Percentiles rank a stretch among this genome's conserved stretches.
These are phyloP conservation scores for Mallotus nudiflorus DNA, from an alignment of 345 rosid genomes.

Conservation along the genomic window DNA sequence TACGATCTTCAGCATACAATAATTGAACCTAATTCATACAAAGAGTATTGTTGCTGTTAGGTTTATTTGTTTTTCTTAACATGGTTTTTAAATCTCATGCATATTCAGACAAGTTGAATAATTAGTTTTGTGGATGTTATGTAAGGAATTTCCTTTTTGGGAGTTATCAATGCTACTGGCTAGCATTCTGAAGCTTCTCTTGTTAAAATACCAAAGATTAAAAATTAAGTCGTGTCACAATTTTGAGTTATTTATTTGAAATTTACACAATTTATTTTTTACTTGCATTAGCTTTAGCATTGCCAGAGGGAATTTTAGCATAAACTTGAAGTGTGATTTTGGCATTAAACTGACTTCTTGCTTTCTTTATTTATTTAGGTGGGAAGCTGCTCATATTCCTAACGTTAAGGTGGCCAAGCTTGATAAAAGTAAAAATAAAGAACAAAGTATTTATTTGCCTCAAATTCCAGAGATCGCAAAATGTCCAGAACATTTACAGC, in stretches of 20 bases:
- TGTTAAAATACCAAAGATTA: too few species aligned
- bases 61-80: too few species aligned
- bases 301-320: not conserved
- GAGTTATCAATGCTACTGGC: too few species aligned
- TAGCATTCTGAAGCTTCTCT: not conserved
- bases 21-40: not conserved
- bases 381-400: conserved; percentile 90
- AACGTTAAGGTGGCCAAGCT: conserved; percentile 70
- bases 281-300: not conserved
- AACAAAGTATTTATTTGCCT: conserved; percentile 88
- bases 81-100: too few species aligned
- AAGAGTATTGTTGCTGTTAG: not conserved
- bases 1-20: too few species aligned
- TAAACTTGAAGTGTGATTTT: not conserved
- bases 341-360: conserved; percentile 12
- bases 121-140: too few species aligned
- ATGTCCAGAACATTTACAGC: conserved; percentile 65
- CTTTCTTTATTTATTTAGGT: conserved; percentile 44
- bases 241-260: not conserved
- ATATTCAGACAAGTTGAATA: too few species aligned
- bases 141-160: not conserved
- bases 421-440: conserved; percentile 45
- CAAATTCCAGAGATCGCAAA: conserved; percentile 74
- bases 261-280: not conserved
- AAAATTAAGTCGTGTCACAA: too few species aligned